phyloP scores from a whole-genome alignment of 345 rosid species.

The Populus ilicifolia region DNA sequence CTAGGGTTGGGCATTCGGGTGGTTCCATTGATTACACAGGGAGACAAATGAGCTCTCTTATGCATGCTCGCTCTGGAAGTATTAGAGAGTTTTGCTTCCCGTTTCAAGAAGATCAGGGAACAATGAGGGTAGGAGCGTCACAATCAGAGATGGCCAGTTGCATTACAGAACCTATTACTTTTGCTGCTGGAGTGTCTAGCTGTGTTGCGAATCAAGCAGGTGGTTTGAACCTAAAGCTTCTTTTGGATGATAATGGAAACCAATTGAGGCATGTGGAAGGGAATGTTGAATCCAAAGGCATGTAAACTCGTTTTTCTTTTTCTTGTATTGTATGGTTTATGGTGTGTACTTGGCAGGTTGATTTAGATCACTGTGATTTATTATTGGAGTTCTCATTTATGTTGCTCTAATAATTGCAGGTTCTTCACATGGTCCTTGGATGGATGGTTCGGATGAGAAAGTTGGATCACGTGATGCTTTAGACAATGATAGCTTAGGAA shows the following conservation, averaged over 20 bases:
- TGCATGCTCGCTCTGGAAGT: slow-evolving; percentile 42
- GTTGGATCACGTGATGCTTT: slow-evolving; percentile 7
- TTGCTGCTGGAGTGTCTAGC: slow-evolving; percentile 32
- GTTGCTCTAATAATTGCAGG: slow-evolving; percentile 35
- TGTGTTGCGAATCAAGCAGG: slow-evolving; percentile 28
- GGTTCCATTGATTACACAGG: slow-evolving; percentile 26
- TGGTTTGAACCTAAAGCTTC: slow-evolving; percentile 17
- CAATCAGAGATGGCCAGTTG: slow-evolving; percentile 41
- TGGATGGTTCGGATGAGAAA: slow-evolving; percentile 21
- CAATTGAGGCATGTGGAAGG: slow-evolving; percentile 21
- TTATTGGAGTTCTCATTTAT: slow-evolving; percentile 21
- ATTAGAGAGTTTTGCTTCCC: slow-evolving; percentile 34
- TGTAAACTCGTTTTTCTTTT: slow-evolving; percentile 4
- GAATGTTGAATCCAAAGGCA: slow-evolving; percentile 36
- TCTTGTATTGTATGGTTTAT: background rate
- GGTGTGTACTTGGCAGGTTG: background rate
- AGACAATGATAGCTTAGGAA: slow-evolving; percentile 24
- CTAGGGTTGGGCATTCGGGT: slow-evolving; percentile 16
- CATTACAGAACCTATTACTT: slow-evolving; percentile 43
- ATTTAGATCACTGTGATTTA: background rate
- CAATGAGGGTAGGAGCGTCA: slow-evolving; percentile 33
- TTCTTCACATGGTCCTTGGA: slow-evolving; percentile 25
- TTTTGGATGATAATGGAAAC: slow-evolving; percentile 22
- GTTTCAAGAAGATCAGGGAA: slow-evolving; percentile 25
- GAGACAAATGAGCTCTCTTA: slow-evolving; percentile 28